Conservation (phyloP, 805 yeast species). For the Candida ovalis region DNA sequence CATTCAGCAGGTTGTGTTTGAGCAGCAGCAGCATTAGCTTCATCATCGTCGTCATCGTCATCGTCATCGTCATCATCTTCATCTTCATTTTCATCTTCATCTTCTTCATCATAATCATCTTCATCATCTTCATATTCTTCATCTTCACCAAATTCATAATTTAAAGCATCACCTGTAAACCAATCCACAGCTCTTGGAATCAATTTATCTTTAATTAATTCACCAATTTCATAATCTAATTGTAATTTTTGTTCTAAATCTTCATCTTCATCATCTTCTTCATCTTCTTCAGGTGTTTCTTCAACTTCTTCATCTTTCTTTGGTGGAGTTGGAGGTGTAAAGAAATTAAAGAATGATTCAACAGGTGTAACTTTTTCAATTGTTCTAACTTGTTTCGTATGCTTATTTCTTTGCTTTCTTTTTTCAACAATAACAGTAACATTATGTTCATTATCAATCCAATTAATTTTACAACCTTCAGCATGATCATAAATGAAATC, state of each 20-base stretch:
- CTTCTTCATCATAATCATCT: constrained; percentile 57
- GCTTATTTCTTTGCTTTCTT: constrained; percentile 95
- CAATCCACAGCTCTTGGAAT: constrained; percentile 97
- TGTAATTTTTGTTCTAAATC: constrained; percentile 83
- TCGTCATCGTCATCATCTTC: constrained; percentile 54
- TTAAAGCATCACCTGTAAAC: constrained; percentile 97
- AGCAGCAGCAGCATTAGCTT: constrained; percentile 33
- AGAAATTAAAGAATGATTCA: constrained; percentile 93
- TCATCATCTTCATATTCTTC: constrained; percentile 59
- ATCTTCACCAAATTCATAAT: constrained; percentile 53
- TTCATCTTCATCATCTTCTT: constrained; percentile 61
- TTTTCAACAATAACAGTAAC: constrained; percentile 85
- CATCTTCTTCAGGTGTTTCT: constrained; percentile 41
- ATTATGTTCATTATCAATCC: constrained; percentile 78
- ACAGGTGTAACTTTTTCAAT: constrained; percentile 92
- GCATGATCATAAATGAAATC: constrained; percentile 98
- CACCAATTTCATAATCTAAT: constrained; percentile 92
- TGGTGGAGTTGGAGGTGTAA: constrained; percentile 86
- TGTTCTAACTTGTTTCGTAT: constrained; percentile 93
- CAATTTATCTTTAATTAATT: constrained; percentile 90
- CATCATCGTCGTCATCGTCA: constrained; percentile 36
- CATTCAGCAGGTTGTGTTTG: constrained; percentile 74
- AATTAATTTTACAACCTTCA: constrained; percentile 79
- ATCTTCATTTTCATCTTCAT: constrained; percentile 58
- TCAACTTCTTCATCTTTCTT: constrained; percentile 39